Evolutionary conservation across 2,329 filamentous ascomycete genomes (phyloP), one percentile per base, ranked within the genome.

Genomic region (Gnomoniopsis smithogilvyi): DNA sequence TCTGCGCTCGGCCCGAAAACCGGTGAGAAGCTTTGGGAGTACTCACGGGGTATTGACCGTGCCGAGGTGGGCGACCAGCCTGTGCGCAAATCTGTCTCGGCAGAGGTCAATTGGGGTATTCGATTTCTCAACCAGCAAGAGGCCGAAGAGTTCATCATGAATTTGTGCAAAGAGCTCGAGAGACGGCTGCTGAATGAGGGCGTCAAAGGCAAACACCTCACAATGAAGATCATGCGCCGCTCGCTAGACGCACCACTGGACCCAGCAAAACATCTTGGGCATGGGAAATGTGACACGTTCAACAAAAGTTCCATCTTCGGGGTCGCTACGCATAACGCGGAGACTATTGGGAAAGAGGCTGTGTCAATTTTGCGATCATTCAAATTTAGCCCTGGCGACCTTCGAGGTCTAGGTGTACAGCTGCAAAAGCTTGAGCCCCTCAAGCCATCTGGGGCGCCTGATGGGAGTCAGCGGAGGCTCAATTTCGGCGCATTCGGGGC

Each of bases 41-140:
- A 96, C 72, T 83, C 94, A 22, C 85, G 92, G 6, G 95, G 95
- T 2, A 91, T 98, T 51, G 95, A 99, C 73, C 83, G 81, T 52
- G 81, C 86, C 1, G 92, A 96, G 71, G 91, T 98, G 6, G 94
- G 93, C 34, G 90, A 94, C 59, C 90, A 96, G 68, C 85, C 89
- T 0, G 79, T 91, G 17, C 87, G 95, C 56, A 99, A 98, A 70
- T 98, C 94, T 0, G 92, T 99, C 0, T 98, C 95, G 2, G 94
- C 94, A 1, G 95, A 99, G 71, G 92, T 99, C 63, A 99, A 95
- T 67, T 99, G 95, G 95, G 95, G 96, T 2, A 96, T 99, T 58
- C 87, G 95, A 6, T 99, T 99, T 70, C 86, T 95, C 65, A 96
- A 83, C 61, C 92, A 97, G 68, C 82, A 85, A n/a, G 94, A 99